Percentiles rank a stretch among this genome's conserved stretches.
Conservation (phyloP, 345 rosid genomes). For the Punica granatum region DNA sequence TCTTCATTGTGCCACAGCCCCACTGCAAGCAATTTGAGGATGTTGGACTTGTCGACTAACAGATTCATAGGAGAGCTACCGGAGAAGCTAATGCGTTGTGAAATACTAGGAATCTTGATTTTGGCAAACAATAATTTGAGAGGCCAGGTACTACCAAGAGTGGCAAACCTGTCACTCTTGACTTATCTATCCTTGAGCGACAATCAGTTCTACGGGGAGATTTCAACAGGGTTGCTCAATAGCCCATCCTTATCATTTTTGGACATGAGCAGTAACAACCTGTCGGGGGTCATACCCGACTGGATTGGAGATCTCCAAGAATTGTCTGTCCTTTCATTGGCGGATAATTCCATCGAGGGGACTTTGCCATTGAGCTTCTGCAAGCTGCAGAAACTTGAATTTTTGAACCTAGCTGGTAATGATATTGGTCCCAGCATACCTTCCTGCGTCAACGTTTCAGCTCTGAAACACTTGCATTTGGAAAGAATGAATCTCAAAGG, state of each 20-base stretch:
- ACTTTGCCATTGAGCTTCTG: conserved; percentile 8
- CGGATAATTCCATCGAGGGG: conserved; percentile 7
- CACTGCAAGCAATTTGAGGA: too few species aligned
- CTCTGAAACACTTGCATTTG: not conserved
- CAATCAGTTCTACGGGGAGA: too few species aligned
- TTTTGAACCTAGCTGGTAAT: conserved; percentile 13
- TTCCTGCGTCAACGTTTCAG: not conserved
- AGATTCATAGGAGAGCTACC: too few species aligned
- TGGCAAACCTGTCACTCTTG: too few species aligned
- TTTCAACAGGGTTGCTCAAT: too few species aligned
- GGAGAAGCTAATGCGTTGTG: too few species aligned
- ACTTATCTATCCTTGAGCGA: too few species aligned
- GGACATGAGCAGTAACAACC: conserved; percentile 15
- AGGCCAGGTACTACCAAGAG: too few species aligned
- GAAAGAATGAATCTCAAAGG: not conserved
- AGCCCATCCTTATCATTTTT: not conserved
- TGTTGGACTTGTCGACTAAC: too few species aligned
- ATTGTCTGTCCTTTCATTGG: not conserved
- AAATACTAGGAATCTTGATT: too few species aligned
- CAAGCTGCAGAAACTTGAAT: accelerated
- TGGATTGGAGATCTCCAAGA: not conserved
- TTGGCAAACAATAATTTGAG: too few species aligned
- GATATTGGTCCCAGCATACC: not conserved
- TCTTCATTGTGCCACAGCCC: not conserved
- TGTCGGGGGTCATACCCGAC: conserved; percentile 13